Conservation (phyloP, 495 filamentous ascomycete genomes). For the Podospora appendiculata region DNA sequence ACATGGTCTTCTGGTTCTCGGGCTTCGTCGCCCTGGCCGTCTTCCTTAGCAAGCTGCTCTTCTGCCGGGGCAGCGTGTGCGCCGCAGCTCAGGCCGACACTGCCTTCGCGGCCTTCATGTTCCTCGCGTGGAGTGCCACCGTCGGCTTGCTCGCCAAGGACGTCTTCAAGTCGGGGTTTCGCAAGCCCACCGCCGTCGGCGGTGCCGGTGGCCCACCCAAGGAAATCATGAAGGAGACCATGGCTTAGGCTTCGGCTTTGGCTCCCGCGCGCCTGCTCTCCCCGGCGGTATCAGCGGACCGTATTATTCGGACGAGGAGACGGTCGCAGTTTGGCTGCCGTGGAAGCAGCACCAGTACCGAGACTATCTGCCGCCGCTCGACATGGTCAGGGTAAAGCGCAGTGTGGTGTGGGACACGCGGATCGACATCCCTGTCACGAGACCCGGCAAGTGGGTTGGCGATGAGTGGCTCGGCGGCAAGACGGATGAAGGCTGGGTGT, state of each 20-base stretch:
- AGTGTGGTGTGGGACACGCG: constrained; percentile 7
- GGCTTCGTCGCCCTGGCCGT: constrained; percentile 67
- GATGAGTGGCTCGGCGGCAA: neutral
- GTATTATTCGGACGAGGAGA: too few species aligned
- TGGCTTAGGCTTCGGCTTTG: neutral
- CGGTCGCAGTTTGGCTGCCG: too few species aligned
- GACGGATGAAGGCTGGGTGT: constrained; percentile 2
- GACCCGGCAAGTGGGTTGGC: neutral
- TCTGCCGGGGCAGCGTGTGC: constrained; percentile 46
- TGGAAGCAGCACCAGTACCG: neutral
- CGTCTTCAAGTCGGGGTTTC: constrained; percentile 27
- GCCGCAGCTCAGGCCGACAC: constrained; percentile 37
- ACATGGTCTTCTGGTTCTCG: constrained; percentile 75
- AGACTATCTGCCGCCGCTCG: neutral
- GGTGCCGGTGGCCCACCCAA: neutral
- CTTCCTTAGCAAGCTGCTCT: constrained; percentile 48
- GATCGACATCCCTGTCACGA: neutral
- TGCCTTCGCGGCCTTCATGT: constrained; percentile 37
- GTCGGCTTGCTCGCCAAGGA: constrained; percentile 26
- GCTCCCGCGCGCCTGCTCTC: too few species aligned
- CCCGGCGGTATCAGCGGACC: too few species aligned
- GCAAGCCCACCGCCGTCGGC: constrained; percentile 3
- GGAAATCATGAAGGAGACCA: constrained; percentile 22
- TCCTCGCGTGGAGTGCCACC: constrained; percentile 35
- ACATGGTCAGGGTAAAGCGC: constrained; percentile 3